These are phyloP conservation scores for Wallacemonas collosoma DNA, from an alignment of 208 protist species.

Conservation along the genomic window DNA sequence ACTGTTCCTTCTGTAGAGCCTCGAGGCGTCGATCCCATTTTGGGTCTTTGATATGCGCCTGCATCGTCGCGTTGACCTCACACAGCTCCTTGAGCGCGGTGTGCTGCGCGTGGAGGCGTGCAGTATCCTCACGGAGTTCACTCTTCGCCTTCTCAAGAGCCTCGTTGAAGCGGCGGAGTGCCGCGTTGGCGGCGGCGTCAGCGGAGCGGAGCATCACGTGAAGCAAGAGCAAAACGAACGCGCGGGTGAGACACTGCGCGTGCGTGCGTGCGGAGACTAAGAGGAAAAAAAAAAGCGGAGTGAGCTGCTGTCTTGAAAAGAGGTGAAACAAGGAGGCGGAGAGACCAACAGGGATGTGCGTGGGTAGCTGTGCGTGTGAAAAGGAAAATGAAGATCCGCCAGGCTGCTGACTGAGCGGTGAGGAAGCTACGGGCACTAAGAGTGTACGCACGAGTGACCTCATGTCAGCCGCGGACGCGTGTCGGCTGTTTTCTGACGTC, in stretches of 20 bases:
- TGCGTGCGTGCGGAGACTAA: background rate
- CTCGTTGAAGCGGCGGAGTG: conserved; percentile 42
- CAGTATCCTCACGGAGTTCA: conserved; percentile 40
- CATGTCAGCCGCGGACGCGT: too few species aligned
- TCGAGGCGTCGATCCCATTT: conserved; percentile 33
- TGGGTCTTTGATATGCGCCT: conserved; percentile 17
- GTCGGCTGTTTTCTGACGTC: too few species aligned
- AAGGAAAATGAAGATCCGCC: too few species aligned
- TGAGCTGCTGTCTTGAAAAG: background rate
- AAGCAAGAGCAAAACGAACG: background rate
- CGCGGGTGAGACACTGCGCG: background rate
- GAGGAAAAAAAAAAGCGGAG: background rate
- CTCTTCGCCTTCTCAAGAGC: conserved; percentile 40
- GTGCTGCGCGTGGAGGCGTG: conserved; percentile 20
- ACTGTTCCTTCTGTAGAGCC: conserved; percentile 39
- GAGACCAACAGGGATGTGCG: too few species aligned
- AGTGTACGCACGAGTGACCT: too few species aligned
- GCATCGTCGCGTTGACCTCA: conserved; percentile 16
- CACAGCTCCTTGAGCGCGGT: conserved; percentile 23
- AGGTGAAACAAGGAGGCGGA: background rate
- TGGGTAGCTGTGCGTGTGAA: too few species aligned
- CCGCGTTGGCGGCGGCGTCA: conserved; percentile 37
- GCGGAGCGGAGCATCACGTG: conserved; percentile 37
- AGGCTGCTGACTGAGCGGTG: too few species aligned
- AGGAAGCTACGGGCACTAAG: too few species aligned